Evolutionary conservation across 2,329 filamentous ascomycete genomes (phyloP).

Genomic region (Colletotrichum orchidophilum): DNA sequence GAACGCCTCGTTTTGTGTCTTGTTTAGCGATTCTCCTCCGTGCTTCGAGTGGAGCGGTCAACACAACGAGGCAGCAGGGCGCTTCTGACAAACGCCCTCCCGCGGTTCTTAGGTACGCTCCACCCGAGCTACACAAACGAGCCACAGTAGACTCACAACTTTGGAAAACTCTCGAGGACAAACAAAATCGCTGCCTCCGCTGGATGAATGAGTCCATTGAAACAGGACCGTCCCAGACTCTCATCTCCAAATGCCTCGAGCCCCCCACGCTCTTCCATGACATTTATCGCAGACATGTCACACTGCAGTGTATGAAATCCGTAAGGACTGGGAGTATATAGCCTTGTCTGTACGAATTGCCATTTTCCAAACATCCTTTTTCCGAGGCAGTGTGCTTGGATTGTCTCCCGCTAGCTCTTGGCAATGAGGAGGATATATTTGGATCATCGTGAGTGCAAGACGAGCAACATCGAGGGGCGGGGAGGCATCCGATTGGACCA

Average conservation of each 20-base stretch:
- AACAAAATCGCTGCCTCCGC: background rate
- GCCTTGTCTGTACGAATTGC: background rate
- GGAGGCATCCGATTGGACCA: conserved; percentile 26
- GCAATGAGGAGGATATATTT: background rate
- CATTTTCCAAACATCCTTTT: background rate
- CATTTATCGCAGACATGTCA: background rate
- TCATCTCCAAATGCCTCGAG: background rate
- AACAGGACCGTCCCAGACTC: background rate
- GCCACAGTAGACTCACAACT: background rate
- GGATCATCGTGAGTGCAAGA: background rate
- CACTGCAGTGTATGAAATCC: background rate
- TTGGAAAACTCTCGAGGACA: background rate
- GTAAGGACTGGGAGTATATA: background rate
- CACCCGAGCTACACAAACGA: background rate
- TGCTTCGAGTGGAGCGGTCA: background rate
- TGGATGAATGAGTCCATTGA: background rate
- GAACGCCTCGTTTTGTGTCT: too few relatives aligned
- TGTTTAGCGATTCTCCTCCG: background rate
- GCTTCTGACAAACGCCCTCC: background rate
- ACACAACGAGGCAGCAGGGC: background rate
- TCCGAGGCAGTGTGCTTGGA: background rate
- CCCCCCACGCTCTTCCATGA: background rate
- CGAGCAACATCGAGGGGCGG: background rate
- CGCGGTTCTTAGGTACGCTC: background rate
- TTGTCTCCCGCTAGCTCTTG: background rate